These are phyloP conservation scores for Aspergillus latus DNA, from an alignment of 2,329 filamentous ascomycete genomes.

Conservation along the genomic window DNA sequence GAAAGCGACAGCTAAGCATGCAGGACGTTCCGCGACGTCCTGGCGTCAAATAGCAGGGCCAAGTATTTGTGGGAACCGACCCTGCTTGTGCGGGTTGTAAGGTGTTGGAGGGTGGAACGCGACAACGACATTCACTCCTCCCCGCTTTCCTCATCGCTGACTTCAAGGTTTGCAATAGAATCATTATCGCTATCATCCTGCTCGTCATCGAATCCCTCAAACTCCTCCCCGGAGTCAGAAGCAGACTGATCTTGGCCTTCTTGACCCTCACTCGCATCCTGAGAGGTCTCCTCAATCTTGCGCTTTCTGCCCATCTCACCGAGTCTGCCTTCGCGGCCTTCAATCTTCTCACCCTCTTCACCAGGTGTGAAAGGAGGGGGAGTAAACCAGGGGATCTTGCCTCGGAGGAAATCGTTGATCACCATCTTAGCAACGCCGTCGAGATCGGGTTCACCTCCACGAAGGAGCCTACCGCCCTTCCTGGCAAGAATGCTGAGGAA, in stretches of 20 bases:
- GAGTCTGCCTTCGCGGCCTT: conserved; percentile 72
- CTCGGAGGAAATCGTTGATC: conserved; percentile 90
- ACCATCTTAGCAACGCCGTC: conserved; percentile 97
- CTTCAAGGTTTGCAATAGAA: conserved; percentile 45
- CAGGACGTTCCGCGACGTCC: not conserved
- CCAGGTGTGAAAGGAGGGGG: conserved; percentile 64
- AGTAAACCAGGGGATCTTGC: conserved; percentile 95
- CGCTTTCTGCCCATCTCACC: conserved; percentile 82
- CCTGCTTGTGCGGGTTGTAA: conserved; percentile 1
- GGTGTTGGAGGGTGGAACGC: not conserved
- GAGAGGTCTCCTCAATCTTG: conserved; percentile 61
- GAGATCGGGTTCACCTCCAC: conserved; percentile 90
- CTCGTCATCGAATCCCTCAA: conserved; percentile 40
- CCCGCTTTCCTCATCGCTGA: conserved; percentile 43
- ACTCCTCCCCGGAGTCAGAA: conserved; percentile 32
- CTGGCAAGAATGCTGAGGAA: conserved; percentile 85
- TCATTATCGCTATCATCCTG: conserved; percentile 46
- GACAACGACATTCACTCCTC: conserved; percentile 35
- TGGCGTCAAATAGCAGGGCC: not conserved
- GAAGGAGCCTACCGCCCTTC: conserved; percentile 81
- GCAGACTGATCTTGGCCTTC: conserved; percentile 36
- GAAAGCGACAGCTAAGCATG: conserved; percentile 5
- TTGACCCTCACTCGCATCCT: conserved; percentile 33
- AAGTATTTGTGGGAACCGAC: not conserved
- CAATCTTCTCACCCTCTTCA: conserved; percentile 54